Evolutionary conservation across 176 grass and related monocot species (phyloP).

Genomic region (Paspalum notatum): DNA sequence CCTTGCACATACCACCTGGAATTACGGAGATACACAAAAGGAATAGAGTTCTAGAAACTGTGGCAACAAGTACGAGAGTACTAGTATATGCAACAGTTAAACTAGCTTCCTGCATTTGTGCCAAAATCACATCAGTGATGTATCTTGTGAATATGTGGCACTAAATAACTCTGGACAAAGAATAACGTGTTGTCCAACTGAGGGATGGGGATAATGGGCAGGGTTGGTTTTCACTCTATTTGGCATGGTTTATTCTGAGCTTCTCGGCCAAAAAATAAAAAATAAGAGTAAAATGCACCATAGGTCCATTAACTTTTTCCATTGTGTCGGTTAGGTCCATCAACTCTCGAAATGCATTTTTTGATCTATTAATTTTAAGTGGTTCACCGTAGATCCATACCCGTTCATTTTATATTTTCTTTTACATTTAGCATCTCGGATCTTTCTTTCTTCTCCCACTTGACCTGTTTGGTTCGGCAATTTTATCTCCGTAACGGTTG

Average conservation of each 20-base stretch:
- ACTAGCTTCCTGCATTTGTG: background rate
- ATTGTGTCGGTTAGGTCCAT: no score
- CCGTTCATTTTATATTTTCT: no score
- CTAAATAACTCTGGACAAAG: background rate
- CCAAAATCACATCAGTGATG: background rate
- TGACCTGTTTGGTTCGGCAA: no score
- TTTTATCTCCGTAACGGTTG: no score
- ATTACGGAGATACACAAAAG: slow-evolving; percentile 64
- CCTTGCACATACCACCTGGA: slow-evolving; percentile 45
- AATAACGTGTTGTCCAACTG: background rate
- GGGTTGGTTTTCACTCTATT: background rate
- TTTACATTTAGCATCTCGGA: no score
- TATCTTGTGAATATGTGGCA: background rate
- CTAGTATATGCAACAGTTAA: background rate
- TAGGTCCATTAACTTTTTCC: no score
- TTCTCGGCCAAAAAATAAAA: background rate
- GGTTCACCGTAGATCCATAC: no score
- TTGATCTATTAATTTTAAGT: no score
- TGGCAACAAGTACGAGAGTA: background rate
- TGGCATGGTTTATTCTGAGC: background rate
- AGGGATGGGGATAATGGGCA: background rate
- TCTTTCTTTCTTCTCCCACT: no score
- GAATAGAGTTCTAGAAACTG: slow-evolving; percentile 8
- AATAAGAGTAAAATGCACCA: no score
- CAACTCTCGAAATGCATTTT: no score